Base-by-base conservation (phyloP, 768 basidiomycete species). In the Russula lepida region DNA sequence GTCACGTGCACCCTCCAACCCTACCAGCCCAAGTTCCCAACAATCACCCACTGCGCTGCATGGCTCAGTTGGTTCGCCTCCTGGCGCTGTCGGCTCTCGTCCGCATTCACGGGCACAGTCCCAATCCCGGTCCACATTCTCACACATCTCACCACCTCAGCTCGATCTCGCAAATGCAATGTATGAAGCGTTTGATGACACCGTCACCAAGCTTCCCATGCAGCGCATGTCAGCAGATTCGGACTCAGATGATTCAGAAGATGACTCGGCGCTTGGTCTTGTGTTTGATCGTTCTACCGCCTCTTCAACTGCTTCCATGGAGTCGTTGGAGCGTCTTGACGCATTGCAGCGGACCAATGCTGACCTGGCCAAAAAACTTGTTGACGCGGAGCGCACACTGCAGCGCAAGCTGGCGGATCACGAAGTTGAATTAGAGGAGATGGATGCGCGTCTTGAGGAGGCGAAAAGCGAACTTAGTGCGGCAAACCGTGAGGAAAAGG, bases 401-500 rank as follows among this genome's bases (percentile, higher is more conserved):
- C 82, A 86, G 68, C 78, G 78, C 44, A 84, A 84, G 65, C 76
- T 93, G 15, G 72, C 73, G 12, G 88, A 92, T 54, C 90, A 92
- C 66, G 93, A 95, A 71, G 71, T 76, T n/a, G 87, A 93, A 67
- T 72, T 95, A 30, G 88, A 90, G 66, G 89, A 92, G 60, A 81
- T 90, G 73, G 86, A 95, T 68, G 74, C 73, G 4, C 78, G 81
- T 32, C 70, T 95, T 59, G 94, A 97, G 59, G 92, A 97, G 69
- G 72, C 87, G 62, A 76, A 80, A 64, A 81, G 77, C 13, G 95
- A 97, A 71, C 76, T 97, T 8, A 84, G 78, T 15, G 80, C 86
- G 6, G 86, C 88, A 5, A 89, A 91, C 71, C 81, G 90, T 43
- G 93, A 98, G 68, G 94, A 98, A 73, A 97, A 98, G 74, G 95